These are phyloP conservation scores for Arthrobotrys conoides DNA, from an alignment of 2,329 filamentous ascomycete genomes.

Conservation along the genomic window DNA sequence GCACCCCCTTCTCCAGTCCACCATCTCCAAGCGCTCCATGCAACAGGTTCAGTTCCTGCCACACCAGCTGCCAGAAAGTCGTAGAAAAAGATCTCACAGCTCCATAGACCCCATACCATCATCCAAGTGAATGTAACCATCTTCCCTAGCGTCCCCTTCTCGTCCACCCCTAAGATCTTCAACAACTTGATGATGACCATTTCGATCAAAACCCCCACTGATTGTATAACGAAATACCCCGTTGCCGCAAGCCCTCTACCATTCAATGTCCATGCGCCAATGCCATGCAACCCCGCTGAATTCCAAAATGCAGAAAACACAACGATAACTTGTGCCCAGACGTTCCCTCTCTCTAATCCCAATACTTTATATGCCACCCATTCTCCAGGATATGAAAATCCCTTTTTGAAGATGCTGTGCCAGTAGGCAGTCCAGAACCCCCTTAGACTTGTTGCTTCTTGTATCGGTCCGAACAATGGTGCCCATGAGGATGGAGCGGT, in stretches of 20 bases:
- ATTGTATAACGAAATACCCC: constrained; percentile 40
- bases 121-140: constrained; percentile 27
- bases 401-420: constrained; percentile 58
- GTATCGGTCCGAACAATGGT: constrained; percentile 40
- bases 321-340: constrained; percentile 40
- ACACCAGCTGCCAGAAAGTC: constrained; percentile 47
- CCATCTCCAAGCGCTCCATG: constrained; percentile 56
- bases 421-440: constrained; percentile 50
- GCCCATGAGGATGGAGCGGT: constrained; percentile 36
- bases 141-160: constrained; percentile 22
- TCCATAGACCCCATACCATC: constrained; percentile 49
- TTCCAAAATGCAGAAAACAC: constrained; percentile 45
- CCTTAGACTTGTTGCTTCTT: constrained; percentile 32
- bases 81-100: constrained; percentile 53
- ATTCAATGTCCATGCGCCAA: constrained; percentile 41
- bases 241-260: constrained; percentile 29
- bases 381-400: constrained; percentile 52
- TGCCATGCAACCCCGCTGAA: constrained; percentile 42
- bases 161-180: constrained; percentile 12
- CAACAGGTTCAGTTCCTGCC: constrained; percentile 41
- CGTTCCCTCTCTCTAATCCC: constrained; percentile 7
- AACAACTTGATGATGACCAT: constrained; percentile 16
- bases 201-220: constrained; percentile 47
- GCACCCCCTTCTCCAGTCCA: constrained; percentile 29
- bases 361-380: constrained; percentile 39